phyloP scores from a whole-genome alignment of 345 rosid species.

The Ceriops tagal region DNA sequence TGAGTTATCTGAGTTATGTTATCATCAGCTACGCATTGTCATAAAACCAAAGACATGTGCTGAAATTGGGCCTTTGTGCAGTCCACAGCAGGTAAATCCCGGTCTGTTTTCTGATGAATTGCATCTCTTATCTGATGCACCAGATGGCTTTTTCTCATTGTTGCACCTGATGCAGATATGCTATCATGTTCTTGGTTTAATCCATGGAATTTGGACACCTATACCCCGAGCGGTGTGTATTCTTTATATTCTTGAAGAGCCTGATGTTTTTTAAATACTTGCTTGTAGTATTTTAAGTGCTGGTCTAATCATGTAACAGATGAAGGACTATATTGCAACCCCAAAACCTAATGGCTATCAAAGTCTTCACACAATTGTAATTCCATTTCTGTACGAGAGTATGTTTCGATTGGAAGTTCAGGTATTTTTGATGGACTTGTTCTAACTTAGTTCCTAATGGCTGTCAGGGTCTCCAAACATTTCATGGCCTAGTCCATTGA shows the following conservation, averaged over 20 bases:
- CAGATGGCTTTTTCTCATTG: constrained; percentile 17
- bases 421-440: constrained; percentile 35
- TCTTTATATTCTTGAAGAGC: constrained; percentile 5
- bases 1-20: constrained; percentile 18
- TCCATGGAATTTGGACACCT: constrained; percentile 99
- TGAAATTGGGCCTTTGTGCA: constrained; percentile 77
- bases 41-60: constrained; percentile 71
- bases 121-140: constrained; percentile 3
- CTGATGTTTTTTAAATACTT: constrained; percentile 1
- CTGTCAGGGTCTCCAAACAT: no score
- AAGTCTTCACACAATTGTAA: constrained; percentile 91
- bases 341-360: constrained; percentile 93
- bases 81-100: constrained; percentile 77
- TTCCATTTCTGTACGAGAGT: constrained; percentile 88
- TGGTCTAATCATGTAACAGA: constrained; percentile 35
- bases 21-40: constrained; percentile 77
- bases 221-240: constrained; percentile 80
- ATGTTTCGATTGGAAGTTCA: constrained; percentile 88
- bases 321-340: constrained; percentile 86
- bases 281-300: not conserved
- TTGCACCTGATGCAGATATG: constrained; percentile 67
- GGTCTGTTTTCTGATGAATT: constrained; percentile 19
- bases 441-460: no score
- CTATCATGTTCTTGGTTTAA: constrained; percentile 92
- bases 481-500: not conserved